Evolutionary conservation across 805 yeast species (phyloP).

Genomic region (Lachancea waltii): DNA sequence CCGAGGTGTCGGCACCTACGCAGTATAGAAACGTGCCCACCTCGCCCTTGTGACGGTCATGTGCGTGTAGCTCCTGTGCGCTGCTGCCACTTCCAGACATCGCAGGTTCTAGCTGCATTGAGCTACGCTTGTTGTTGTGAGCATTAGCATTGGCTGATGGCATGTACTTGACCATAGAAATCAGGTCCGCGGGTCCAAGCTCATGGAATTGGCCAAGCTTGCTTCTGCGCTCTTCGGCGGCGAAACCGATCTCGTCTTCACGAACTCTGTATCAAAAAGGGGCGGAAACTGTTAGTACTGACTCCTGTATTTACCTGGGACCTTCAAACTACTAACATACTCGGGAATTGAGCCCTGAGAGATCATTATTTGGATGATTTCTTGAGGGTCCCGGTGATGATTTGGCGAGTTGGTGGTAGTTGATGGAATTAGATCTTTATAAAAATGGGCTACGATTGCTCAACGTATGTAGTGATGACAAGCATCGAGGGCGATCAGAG

Average conservation of each 20-base stretch:
- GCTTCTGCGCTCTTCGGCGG: conserved; percentile 57
- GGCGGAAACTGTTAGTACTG: too few species aligned
- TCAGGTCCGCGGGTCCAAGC: conserved; percentile 67
- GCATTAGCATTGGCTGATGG: conserved; percentile 17
- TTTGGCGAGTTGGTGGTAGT: background rate
- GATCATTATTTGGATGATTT: conserved; percentile 14
- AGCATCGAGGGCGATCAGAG: too few species aligned
- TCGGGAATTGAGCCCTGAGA: conserved; percentile 62
- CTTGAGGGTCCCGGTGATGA: background rate
- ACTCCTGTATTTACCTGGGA: too few species aligned
- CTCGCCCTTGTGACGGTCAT: conserved; percentile 40
- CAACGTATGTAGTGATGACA: too few species aligned
- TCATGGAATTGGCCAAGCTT: conserved; percentile 55
- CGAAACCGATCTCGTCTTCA: conserved; percentile 53
- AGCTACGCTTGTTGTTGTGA: conserved; percentile 6
- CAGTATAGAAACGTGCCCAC: conserved; percentile 69
- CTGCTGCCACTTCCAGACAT: conserved; percentile 4
- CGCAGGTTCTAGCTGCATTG: conserved; percentile 8
- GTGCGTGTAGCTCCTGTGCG: conserved; percentile 21
- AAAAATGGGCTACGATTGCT: too few species aligned
- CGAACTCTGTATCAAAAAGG: conserved; percentile 43
- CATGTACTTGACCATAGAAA: conserved; percentile 33
- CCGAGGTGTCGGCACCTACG: conserved; percentile 70
- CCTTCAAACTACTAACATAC: too few species aligned
- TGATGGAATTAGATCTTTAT: too few species aligned